phyloP scores from a whole-genome alignment of 2,329 filamentous ascomycete genomes.

The Apiospora aurea region DNA sequence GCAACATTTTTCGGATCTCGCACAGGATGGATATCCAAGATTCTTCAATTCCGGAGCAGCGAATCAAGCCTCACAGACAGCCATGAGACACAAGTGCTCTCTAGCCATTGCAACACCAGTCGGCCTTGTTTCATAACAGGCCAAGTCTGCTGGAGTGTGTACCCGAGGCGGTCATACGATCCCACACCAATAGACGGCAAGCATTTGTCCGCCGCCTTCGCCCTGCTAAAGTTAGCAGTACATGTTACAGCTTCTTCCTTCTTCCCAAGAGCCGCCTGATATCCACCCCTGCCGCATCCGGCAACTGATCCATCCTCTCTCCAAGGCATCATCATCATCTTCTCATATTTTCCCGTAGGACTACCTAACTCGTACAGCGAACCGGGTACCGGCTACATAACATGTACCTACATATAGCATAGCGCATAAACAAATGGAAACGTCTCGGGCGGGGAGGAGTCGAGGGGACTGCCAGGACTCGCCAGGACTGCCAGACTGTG shows the following conservation, averaged over 20 bases:
- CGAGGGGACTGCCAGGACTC: too few species aligned
- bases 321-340: not conserved
- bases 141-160: not conserved
- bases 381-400: not conserved
- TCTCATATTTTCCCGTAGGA: not conserved
- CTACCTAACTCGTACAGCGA: not conserved
- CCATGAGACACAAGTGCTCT: constrained; percentile 15
- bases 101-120: constrained; percentile 18
- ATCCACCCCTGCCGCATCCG: not conserved
- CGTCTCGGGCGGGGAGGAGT: constrained; percentile 14
- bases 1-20: constrained; percentile 5
- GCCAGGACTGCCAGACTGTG: constrained; percentile 8
- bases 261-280: not conserved
- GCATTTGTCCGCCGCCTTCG: not conserved
- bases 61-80: not conserved
- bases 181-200: not conserved
- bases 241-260: not conserved
- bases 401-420: not conserved
- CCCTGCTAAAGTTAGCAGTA: not conserved
- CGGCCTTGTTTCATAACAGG: constrained; percentile 20
- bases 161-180: constrained; percentile 3
- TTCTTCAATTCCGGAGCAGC: not conserved
- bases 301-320: not conserved
- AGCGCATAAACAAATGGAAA: constrained; percentile 18
- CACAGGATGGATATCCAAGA: not conserved